Evolutionary conservation across 192 early-diverging fungal species (phyloP).

Genomic region (Thamnidium elegans): DNA sequence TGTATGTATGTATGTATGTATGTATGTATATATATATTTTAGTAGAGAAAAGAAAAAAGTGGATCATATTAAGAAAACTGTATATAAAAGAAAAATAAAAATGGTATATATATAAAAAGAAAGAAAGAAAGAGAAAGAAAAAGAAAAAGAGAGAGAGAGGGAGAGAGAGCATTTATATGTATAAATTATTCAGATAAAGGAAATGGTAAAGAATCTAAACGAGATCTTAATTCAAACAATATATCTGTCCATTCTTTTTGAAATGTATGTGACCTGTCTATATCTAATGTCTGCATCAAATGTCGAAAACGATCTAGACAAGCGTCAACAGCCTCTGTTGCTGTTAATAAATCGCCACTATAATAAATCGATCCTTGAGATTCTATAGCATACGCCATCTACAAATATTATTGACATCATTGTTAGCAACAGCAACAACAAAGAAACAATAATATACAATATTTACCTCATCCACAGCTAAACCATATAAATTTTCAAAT

Average conservation of each 20-base stretch:
- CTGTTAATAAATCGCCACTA: slow-evolving; percentile 13
- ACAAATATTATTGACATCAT: background rate
- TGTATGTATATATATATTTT: no score
- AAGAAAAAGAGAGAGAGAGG: background rate
- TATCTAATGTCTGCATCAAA: background rate
- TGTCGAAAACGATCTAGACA: slow-evolving; percentile 1
- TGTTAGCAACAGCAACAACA: no score
- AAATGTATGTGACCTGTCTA: background rate
- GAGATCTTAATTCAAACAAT: background rate
- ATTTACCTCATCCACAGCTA: slow-evolving; percentile 18
- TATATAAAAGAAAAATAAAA: background rate
- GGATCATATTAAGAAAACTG: no score
- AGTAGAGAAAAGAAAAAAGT: no score
- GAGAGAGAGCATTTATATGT: slow-evolving; percentile 17
- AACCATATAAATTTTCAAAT: slow-evolving; percentile 2
- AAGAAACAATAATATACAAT: background rate
- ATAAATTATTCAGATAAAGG: no score
- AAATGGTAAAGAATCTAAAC: slow-evolving; percentile 3
- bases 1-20: no score
- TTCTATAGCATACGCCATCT: slow-evolving; percentile 23
- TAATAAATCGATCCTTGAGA: slow-evolving; percentile 26
- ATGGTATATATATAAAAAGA: background rate
- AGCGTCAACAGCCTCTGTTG: slow-evolving; percentile 8
- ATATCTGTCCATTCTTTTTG: background rate
- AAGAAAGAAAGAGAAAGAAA: no score